Percentiles rank a stretch among this genome's conserved stretches.
Evolutionary conservation across 768 basidiomycete species (phyloP).

Genomic region (Leccinum variicolor): DNA sequence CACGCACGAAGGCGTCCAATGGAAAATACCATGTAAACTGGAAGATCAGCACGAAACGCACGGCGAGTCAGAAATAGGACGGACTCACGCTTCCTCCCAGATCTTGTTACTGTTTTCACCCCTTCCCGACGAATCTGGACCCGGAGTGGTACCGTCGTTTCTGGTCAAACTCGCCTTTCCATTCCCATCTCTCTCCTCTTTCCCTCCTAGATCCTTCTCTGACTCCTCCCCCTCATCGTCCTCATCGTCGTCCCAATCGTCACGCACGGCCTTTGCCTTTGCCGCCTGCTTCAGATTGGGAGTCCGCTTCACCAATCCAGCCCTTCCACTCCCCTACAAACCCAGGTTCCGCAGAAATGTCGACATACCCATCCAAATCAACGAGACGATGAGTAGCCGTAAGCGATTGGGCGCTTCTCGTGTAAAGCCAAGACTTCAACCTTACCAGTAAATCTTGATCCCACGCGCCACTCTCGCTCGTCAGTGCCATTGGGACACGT

Average conservation of each 20-base stretch:
- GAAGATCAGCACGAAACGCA: slow-evolving; percentile 9
- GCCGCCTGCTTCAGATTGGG: neutral
- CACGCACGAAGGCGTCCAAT: neutral
- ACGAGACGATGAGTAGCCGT: slow-evolving; percentile 1
- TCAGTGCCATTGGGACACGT: slow-evolving; percentile 11
- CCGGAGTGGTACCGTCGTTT: neutral
- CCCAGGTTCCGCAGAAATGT: neutral
- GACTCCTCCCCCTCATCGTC: slow-evolving; percentile 29
- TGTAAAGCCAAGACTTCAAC: neutral
- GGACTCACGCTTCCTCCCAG: slow-evolving; percentile 70
- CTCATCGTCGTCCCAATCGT: slow-evolving; percentile 61
- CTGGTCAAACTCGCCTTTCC: neutral
- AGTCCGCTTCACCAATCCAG: slow-evolving; percentile 1
- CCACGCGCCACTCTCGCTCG: slow-evolving; percentile 14
- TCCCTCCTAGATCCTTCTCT: neutral
- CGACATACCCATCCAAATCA: neutral
- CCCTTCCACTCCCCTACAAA: slow-evolving; percentile 4
- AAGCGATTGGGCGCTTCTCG: slow-evolving; percentile 10
- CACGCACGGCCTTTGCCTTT: slow-evolving; percentile 28
- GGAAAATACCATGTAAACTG: slow-evolving; percentile 2
- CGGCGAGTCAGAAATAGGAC: neutral
- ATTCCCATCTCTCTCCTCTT: too few species aligned
- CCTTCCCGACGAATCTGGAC: neutral
- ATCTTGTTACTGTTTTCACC: slow-evolving; percentile 44
- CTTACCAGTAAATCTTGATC: slow-evolving; percentile 18